phyloP scores from a whole-genome alignment of 768 basidiomycete species.

The Mycena kentingensis region DNA sequence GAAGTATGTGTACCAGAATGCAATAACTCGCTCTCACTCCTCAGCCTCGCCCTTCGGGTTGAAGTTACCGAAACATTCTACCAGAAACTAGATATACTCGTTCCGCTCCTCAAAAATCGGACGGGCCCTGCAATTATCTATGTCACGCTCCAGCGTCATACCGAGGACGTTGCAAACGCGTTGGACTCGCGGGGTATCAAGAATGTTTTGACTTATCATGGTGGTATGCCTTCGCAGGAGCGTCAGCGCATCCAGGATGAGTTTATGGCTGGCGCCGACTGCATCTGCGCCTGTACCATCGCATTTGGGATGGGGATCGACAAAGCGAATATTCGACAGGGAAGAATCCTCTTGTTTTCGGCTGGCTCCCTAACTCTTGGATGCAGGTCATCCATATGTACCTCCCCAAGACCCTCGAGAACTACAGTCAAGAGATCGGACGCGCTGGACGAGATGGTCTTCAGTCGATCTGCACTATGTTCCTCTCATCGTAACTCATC shows the following conservation, averaged over 20 bases:
- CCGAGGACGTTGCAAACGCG: slow-evolving; percentile 37
- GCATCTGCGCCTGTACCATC: slow-evolving; percentile 47
- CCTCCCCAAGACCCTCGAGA: slow-evolving; percentile 50
- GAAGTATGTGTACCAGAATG: slow-evolving; percentile 35
- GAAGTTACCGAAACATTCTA: slow-evolving; percentile 34
- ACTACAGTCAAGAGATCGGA: slow-evolving; percentile 49
- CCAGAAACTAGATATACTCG: slow-evolving; percentile 38
- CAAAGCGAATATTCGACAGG: slow-evolving; percentile 41
- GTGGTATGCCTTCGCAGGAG: slow-evolving; percentile 38
- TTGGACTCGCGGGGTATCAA: slow-evolving; percentile 34
- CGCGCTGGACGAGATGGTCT: slow-evolving; percentile 45
- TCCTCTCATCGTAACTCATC: slow-evolving; percentile 29
- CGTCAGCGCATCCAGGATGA: slow-evolving; percentile 36
- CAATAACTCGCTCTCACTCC: background rate
- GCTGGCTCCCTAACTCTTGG: background rate
- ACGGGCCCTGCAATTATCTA: slow-evolving; percentile 48
- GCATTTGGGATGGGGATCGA: slow-evolving; percentile 53
- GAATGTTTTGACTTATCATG: slow-evolving; percentile 40
- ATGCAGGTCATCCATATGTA: slow-evolving; percentile 41
- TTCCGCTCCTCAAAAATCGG: slow-evolving; percentile 37
- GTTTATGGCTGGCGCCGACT: slow-evolving; percentile 41
- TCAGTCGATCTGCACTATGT: slow-evolving; percentile 47
- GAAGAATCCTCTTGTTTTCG: background rate
- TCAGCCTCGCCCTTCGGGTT: slow-evolving; percentile 39
- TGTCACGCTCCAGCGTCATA: slow-evolving; percentile 45